These are phyloP conservation scores for Daphne laureola DNA, from an alignment of 441 rosid genomes.

Conservation along the genomic window DNA sequence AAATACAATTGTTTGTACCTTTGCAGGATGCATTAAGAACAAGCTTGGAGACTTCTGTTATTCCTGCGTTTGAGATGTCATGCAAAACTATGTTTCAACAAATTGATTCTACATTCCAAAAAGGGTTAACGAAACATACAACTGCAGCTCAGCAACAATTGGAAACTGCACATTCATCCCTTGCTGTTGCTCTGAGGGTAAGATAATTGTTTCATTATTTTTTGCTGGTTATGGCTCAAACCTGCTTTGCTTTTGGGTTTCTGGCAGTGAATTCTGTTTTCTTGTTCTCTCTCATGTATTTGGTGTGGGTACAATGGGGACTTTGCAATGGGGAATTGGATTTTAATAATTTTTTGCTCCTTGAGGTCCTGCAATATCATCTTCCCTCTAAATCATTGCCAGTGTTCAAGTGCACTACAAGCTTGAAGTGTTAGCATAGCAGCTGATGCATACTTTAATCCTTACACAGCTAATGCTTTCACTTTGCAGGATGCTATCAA, in stretches of 20 bases:
- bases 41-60: constrained; percentile 53
- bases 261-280: no score
- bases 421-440: no score
- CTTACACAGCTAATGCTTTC: not conserved
- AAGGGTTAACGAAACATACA: constrained; percentile 45
- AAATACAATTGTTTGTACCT: constrained; percentile 10
- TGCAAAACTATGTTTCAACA: constrained; percentile 80
- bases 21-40: constrained; percentile 64
- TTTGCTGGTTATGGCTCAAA: no score
- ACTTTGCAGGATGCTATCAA: constrained; percentile 53
- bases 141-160: constrained; percentile 52
- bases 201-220: constrained; percentile 6
- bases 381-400: no score
- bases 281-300: no score
- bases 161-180: constrained; percentile 50
- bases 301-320: no score
- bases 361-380: no score
- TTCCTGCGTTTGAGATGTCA: constrained; percentile 76
- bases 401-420: no score
- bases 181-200: constrained; percentile 57
- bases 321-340: no score
- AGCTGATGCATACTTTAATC: no score
- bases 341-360: no score
- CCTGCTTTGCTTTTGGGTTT: no score
- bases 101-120: constrained; percentile 59